phyloP scores from a whole-genome alignment of 768 basidiomycete species.

The Boletus vermiculosoides region DNA sequence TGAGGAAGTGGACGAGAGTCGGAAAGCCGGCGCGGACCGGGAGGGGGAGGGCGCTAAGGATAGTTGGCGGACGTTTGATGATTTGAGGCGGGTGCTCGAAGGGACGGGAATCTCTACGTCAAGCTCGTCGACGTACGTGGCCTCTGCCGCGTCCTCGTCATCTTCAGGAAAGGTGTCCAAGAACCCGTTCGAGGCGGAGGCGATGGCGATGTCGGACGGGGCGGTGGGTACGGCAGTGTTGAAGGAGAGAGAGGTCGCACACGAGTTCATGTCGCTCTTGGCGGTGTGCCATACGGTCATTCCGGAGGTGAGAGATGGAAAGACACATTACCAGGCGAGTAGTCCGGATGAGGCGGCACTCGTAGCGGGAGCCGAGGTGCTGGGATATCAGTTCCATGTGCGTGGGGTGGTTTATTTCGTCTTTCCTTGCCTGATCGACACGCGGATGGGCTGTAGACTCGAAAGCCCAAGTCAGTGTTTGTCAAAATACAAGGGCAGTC shows the following conservation, averaged over 20 bases:
- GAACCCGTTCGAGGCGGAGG: slow-evolving; percentile 57
- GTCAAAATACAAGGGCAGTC: slow-evolving; percentile 71
- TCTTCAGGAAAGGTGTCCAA: slow-evolving; percentile 24
- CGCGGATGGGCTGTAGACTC: slow-evolving; percentile 52
- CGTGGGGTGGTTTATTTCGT: slow-evolving; percentile 30
- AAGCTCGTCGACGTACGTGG: not conserved
- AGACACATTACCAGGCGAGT: slow-evolving; percentile 91
- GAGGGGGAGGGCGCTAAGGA: slow-evolving; percentile 39
- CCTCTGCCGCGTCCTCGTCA: not conserved
- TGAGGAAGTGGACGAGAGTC: slow-evolving; percentile 85
- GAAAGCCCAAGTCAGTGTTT: slow-evolving; percentile 95
- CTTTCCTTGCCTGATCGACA: not conserved
- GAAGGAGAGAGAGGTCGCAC: slow-evolving; percentile 51
- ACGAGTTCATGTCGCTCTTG: slow-evolving; percentile 77
- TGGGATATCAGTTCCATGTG: slow-evolving; percentile 94
- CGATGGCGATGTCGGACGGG: slow-evolving; percentile 8
- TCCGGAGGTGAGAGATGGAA: slow-evolving; percentile 86
- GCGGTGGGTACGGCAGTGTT: not conserved
- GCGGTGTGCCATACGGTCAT: slow-evolving; percentile 99
- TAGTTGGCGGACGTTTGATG: slow-evolving; percentile 78
- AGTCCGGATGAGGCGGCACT: slow-evolving; percentile 98
- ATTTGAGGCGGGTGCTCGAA: slow-evolving; percentile 59
- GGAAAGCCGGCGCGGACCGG: slow-evolving; percentile 56
- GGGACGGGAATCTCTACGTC: slow-evolving; percentile 22
- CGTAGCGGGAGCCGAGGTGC: slow-evolving; percentile 87